Conservation (phyloP, 2,329 filamentous ascomycete species). For the Camptophora hylomeconis region DNA sequence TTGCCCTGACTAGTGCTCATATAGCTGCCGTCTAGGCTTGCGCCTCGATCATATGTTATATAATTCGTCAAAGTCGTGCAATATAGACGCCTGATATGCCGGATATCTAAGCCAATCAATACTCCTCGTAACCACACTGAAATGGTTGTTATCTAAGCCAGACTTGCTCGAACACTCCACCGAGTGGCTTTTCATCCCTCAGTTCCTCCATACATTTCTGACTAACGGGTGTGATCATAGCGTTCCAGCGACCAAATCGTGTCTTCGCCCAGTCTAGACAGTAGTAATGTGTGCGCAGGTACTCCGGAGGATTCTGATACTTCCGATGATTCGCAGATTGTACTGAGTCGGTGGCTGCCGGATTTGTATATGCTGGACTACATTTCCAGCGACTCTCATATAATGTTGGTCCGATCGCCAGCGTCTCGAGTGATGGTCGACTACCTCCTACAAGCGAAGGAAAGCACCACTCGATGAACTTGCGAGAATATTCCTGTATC, state of each 20-base stretch:
- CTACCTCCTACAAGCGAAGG: slow-evolving; percentile 8
- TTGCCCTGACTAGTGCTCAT: too few species aligned
- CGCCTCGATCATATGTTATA: too few species aligned
- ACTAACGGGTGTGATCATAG: slow-evolving; percentile 15
- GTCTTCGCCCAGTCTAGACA: slow-evolving; percentile 17
- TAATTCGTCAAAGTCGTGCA: too few species aligned
- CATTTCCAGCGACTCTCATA: slow-evolving; percentile 16
- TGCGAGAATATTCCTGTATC: slow-evolving; percentile 17
- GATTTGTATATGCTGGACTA: background rate
- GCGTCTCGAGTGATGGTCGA: slow-evolving; percentile 11
- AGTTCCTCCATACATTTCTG: slow-evolving; percentile 17
- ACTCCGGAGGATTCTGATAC: slow-evolving; percentile 12
- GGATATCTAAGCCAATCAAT: too few species aligned
- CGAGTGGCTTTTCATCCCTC: slow-evolving; percentile 11
- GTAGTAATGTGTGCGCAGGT: slow-evolving; percentile 16
- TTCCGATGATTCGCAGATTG: background rate
- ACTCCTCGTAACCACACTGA: too few species aligned
- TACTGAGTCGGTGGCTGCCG: background rate
- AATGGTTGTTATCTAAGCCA: slow-evolving; percentile 17
- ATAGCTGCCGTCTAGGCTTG: too few species aligned
- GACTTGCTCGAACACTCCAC: slow-evolving; percentile 17
- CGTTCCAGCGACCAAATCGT: slow-evolving; percentile 16
- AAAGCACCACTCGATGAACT: slow-evolving; percentile 18
- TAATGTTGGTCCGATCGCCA: slow-evolving; percentile 17
- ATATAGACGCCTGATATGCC: too few species aligned